Evolutionary conservation across 768 basidiomycete species (phyloP), one percentile per base, ranked within the genome.

Genomic region (Obba rivulosa): DNA sequence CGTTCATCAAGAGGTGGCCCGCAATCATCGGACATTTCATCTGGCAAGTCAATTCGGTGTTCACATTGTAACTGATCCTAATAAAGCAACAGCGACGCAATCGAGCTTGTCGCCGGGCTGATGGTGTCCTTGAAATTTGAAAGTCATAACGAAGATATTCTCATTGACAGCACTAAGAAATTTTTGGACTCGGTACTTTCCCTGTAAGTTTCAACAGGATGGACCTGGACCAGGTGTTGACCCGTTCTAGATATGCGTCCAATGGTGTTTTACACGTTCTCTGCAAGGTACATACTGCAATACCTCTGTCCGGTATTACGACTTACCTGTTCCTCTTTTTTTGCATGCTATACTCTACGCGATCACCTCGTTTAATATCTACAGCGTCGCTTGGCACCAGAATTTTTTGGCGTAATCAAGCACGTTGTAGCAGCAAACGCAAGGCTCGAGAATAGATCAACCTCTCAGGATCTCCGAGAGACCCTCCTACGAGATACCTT

Each of bases 1-100:
- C 79, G 3, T 83, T 80, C 51, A 74, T 87, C 50, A 82, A 78
- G 53, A 68, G 74, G 52, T 85, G 80, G 68, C 73, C 78, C 28
- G 62, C 67, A 8, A 67, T 79, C 34, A 72, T 77, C 47, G 76
- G 79, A 21, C 68, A 72, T 35, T 69, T 81, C 49, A 63, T 85
- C 16, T 72, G 75, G 83, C 81, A 58, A 45, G 77, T 65, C n/a
- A 23, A 37, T 21, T 42, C 36, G 20, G 3, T 18, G 10, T 14
- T 8, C n/a, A 1, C 13, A 3, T 7, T 7, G 16, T 34, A 16
- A 13, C n/a, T 20, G 17, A 2, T 17, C 11, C 23, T 41, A 11
- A 18, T 11, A 3, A 44, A 9, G 21, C 14, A 31, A 13, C 49
- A 85, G 83, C 41, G 70, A 73, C 11, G 76, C 78, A 0, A 66